These are phyloP conservation scores for Aspergillus pseudoglaucus DNA, from an alignment of 2,329 filamentous ascomycete genomes.

Conservation along the genomic window DNA sequence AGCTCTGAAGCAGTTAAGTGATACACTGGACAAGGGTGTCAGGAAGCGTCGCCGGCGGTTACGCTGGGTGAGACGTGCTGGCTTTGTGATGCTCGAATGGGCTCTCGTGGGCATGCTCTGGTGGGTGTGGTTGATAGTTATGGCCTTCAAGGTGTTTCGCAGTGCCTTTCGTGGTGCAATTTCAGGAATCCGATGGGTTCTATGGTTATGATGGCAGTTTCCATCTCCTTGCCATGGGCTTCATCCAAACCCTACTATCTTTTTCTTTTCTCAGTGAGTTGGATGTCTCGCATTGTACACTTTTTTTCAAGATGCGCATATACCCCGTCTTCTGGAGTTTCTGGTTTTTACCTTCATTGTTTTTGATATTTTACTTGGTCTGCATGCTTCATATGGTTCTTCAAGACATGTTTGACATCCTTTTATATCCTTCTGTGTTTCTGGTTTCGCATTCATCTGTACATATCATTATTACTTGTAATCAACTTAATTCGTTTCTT, in stretches of 20 bases:
- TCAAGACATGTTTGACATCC: background rate
- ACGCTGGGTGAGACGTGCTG: constrained; percentile 66
- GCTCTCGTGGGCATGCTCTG: constrained; percentile 82
- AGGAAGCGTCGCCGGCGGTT: constrained; percentile 68
- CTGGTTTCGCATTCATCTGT: background rate
- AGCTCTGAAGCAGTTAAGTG: constrained; percentile 71
- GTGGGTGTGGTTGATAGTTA: constrained; percentile 87
- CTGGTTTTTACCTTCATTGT: background rate
- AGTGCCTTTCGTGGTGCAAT: constrained; percentile 56
- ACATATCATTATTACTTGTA: background rate
- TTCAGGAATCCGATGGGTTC: constrained; percentile 65
- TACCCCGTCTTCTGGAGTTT: background rate
- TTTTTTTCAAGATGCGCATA: background rate
- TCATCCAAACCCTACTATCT: background rate
- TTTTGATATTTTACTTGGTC: background rate
- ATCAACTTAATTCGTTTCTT: background rate
- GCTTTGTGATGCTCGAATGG: constrained; percentile 85
- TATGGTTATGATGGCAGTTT: constrained; percentile 59
- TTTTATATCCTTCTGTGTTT: background rate
- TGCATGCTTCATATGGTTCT: background rate
- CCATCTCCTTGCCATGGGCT: background rate
- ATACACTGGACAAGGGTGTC: constrained; percentile 63
- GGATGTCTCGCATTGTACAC: background rate
- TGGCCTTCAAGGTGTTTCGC: constrained; percentile 61
- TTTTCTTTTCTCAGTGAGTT: background rate